Percentiles rank a stretch among this genome's conserved stretches.
phyloP scores from a whole-genome alignment of 2,329 filamentous ascomycete species.

The Cercospora zeina region DNA sequence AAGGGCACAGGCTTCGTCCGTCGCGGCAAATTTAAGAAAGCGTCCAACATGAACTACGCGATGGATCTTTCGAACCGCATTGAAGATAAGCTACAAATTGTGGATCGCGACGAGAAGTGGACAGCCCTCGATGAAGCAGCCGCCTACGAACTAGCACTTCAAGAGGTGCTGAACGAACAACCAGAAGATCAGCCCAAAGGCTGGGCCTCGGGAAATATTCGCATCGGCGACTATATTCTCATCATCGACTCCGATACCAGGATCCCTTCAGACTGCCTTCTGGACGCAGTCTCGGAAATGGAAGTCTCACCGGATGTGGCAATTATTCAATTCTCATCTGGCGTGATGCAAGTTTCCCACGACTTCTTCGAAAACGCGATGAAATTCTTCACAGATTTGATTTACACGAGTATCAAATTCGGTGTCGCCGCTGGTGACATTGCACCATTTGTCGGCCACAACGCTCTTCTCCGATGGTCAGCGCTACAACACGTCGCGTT shows the following conservation, averaged over 20 bases:
- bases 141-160: conserved; percentile 54
- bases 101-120: conserved; percentile 43
- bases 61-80: conserved; percentile 62
- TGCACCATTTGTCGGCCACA: conserved; percentile 75
- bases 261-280: conserved; percentile 65
- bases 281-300: conserved; percentile 72
- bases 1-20: conserved; percentile 50
- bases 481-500: conserved; percentile 61
- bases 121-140: conserved; percentile 43
- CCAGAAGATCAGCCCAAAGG: conserved; percentile 45
- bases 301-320: conserved; percentile 67
- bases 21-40: conserved; percentile 68
- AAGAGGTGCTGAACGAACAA: conserved; percentile 56
- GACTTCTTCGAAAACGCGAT: conserved; percentile 75
- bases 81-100: conserved; percentile 57
- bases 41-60: conserved; percentile 73
- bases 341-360: conserved; percentile 73
- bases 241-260: conserved; percentile 70
- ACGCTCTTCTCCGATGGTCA: conserved; percentile 69
- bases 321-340: conserved; percentile 70
- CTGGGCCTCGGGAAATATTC: conserved; percentile 62
- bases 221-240: conserved; percentile 64
- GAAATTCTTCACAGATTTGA: conserved; percentile 76
- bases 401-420: conserved; percentile 72
- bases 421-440: conserved; percentile 70